Base-by-base conservation (phyloP, 805 yeast species). In the Nakazawaea populi region DNA sequence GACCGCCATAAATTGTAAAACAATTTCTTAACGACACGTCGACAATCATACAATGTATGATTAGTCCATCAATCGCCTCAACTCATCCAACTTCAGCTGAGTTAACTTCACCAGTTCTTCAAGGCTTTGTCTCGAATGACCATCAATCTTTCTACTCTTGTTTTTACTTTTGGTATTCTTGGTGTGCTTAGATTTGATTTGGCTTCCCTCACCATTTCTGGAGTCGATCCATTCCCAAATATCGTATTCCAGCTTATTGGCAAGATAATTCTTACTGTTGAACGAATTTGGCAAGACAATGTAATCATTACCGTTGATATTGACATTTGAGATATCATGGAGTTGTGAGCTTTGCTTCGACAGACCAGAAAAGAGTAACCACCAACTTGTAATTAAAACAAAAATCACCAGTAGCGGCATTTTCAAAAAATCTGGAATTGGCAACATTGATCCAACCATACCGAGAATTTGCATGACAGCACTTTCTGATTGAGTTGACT, bases 181-280 rank as follows among this genome's bases (percentile, higher is more conserved):
- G 24, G n/a, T 29, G 42, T 34, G 30, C 6, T 44, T n/a, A 28
- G 5, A 14, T 46, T 27, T n/a, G 14, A 35, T 37, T 24, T 34
- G 47, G 35, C 55, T 49, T 41, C 56, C 54, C 28, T 53, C 58
- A 1, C 59, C 61, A 51, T 71, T 68, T 45, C 74, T 52, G 3
- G 63, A 63, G 32, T 69, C 67, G 48, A 87, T 72, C 96, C 96
- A 87, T 44, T 79, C 75, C 94, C 94, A 87, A 42, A 87, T 60
- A 28, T 75, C 74, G 14, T 75, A 71, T 64, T 87, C 90, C 53
- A 81, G 77, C 50, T 72, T 70, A 53, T 69, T 58, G 18, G 65
- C 58, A 54, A 67, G 52, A 53, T 68, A 47, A 39, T 55, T 51
- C 44, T 58, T 47, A 42, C 58, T 51, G 38, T 70, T 63, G 32